A percentile compares a stretch with the other conserved stretches of the same genome.
Conservation (phyloP, 225 moss, liverwort and hornwort species). For the Polytrichum commune region DNA sequence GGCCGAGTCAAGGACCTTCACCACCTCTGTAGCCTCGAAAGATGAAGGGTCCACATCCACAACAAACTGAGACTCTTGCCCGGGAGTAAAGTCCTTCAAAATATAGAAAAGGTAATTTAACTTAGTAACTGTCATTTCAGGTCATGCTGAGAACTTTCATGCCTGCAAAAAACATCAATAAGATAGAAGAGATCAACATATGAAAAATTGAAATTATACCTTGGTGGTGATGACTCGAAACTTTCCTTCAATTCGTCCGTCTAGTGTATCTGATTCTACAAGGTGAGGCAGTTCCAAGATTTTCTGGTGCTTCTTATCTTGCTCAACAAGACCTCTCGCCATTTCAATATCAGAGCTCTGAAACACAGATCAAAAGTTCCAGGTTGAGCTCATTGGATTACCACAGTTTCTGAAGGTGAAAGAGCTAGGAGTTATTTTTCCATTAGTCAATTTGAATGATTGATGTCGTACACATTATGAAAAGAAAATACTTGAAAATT, state of each 20-base stretch:
- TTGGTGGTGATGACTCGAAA: conserved; percentile 68
- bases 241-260: conserved; percentile 70
- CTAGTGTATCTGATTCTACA: conserved; percentile 75
- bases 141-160: too few species aligned
- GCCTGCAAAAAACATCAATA: too few species aligned
- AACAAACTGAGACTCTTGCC: conserved; percentile 60
- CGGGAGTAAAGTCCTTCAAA: conserved; percentile 70
- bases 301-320: conserved; percentile 64
- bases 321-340: conserved; percentile 82
- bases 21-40: conserved; percentile 55
- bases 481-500: too few species aligned
- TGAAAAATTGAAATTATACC: conserved; percentile 24
- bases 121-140: too few species aligned
- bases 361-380: background rate
- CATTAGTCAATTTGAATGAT: too few species aligned
- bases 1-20: conserved; percentile 40
- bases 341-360: conserved; percentile 79
- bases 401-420: too few species aligned
- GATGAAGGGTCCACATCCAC: conserved; percentile 79
- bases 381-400: too few species aligned
- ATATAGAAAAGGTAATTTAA: background rate
- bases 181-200: too few species aligned
- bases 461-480: too few species aligned
- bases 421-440: too few species aligned
- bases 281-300: conserved; percentile 65